Percentiles rank a stretch among this genome's conserved stretches.
Conservation (phyloP, 176 grass and related monocot genomes). For the Rhipidocladum racemiflorum region DNA sequence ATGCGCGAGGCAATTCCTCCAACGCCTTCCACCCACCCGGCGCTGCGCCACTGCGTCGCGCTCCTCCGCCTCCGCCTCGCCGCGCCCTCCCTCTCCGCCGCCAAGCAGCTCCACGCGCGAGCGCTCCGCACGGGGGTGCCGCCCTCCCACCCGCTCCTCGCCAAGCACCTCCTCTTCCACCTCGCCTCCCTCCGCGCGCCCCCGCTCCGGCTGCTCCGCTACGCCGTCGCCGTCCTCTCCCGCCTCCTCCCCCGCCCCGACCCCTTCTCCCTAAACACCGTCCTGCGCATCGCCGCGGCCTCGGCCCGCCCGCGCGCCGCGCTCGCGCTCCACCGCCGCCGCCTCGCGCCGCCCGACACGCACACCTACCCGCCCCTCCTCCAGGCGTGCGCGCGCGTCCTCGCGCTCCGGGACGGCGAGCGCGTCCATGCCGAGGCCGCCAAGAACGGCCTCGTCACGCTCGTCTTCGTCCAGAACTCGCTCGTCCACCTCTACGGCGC, state of each 20-base stretch:
- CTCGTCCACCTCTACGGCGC: constrained; percentile 63
- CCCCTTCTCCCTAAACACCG: constrained; percentile 73
- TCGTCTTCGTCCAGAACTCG: constrained; percentile 75
- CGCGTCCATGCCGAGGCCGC: constrained; percentile 53
- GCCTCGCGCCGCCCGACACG: constrained; percentile 55
- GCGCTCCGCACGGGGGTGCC: constrained; percentile 54
- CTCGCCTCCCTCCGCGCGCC: constrained; percentile 48
- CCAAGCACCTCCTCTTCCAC: constrained; percentile 79
- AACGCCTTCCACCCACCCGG: constrained; percentile 33
- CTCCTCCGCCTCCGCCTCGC: constrained; percentile 64
- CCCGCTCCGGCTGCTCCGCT: constrained; percentile 29
- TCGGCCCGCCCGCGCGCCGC: constrained; percentile 44
- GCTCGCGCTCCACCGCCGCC: constrained; percentile 56
- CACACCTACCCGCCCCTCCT: constrained; percentile 83
- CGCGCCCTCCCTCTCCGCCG: constrained; percentile 32
- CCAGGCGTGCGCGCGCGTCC: constrained; percentile 76
- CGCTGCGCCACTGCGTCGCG: constrained; percentile 60
- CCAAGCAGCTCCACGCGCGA: constrained; percentile 75
- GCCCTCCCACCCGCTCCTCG: constrained; percentile 55
- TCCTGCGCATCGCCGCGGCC: constrained; percentile 66
- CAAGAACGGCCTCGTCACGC: constrained; percentile 49
- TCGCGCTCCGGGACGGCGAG: constrained; percentile 61
- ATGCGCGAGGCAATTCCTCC: constrained; percentile 35
- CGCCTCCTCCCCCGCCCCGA: constrained; percentile 38
- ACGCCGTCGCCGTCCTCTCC: constrained; percentile 57